Evolutionary conservation across 108 stramenopile genomes (phyloP), one percentile per base, ranked within the genome.

Genomic region (Nitzschia sp.): DNA sequence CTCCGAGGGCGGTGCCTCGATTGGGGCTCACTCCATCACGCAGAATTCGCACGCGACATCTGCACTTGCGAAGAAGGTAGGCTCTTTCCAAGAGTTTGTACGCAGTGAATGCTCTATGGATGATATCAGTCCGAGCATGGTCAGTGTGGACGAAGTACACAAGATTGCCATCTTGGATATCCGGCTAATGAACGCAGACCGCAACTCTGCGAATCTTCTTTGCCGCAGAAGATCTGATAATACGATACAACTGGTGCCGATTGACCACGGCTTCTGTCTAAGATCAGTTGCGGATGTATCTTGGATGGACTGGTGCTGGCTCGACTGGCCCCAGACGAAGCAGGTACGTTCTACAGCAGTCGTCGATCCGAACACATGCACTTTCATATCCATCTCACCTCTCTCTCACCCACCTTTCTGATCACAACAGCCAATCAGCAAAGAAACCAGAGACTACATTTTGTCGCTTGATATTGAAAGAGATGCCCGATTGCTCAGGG

Each of bases 231-330:
- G 87, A 66, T 77, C 75, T 15, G 85, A 90, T 52, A 82, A 90
- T 54, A 71, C 80, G 21, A 80, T 94, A 44, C 82, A 89, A 52
- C 82, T 99, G 25, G 77, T 97, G 13, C 98, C 98, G 17, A 99
- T 99, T 72, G 98, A 99, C 85, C 98, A 99, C 72, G 98, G 98
- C 9, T 97, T 94, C 44, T 96, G 94, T 72, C 83, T 99, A 2
- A 83, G 97, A n/a, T 84, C 91, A 52, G 79, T 80, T 27, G 79
- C 91, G 5, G 94, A 96, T 69, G 95, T 97, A n/a, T 95, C 88
- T 3, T 97, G 96, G 96, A 97, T 95, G 78, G 97, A 99, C 77
- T 97, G 96, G 97, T 96, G 96, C 55, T 99, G 98, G 98, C 77
- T 99, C 27, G 95, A 98, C 69, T 99, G 96, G 96, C 90, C 93